Evolutionary conservation across 2,329 filamentous ascomycete genomes (phyloP), one percentile per base, ranked within the genome.

Genomic region (Apiospora hydei): DNA sequence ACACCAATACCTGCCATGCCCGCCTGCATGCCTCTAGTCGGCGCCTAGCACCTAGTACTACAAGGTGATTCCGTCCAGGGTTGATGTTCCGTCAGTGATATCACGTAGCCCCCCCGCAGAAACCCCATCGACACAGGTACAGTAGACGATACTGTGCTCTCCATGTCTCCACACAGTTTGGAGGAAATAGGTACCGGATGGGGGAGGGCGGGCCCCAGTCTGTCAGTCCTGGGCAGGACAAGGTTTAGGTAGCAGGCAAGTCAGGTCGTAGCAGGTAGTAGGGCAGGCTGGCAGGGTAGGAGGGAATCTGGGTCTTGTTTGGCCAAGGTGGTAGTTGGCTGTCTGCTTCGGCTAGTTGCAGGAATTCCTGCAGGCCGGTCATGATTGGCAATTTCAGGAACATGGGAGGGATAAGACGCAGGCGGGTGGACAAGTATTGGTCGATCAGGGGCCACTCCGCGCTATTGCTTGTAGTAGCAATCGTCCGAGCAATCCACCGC

Each of bases 121-220:
- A 57, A 18, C 51, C 46, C 21, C 26, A 16, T 34, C 26, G 53
- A 18, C 53, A 64, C 34, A 16, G 34, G 57, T 41, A 64, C 57
- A 64, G 57, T 64, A 41, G 34, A 64, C 34, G 57, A 64, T 64
- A 64, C 57, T 64, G 57, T 64, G 57, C 57, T 64, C 57, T 41
- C 11, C 34, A 11, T n/a, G 57, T 57, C 34, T 24, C 57, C 57
- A 64, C 57, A 64, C 57, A 64, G 57, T 64, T 13, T 41, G 57
- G 41, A 41, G 34, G 34, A 41, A 41, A 64, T 21, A 57, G 44
- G 14, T 47, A 47, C 18, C 21, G 26, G 26, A 57, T 34, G 26
- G 26, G 51, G 49, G 13, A 26, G 18, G 18, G 46, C 14, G 34
- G 3, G 44, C 44, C 44, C 46, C 46, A 49, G 26, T 30, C 26